These are phyloP conservation scores for Phytophthora uliginosa DNA, from an alignment of 352 stramenopile genomes.

Conservation along the genomic window DNA sequence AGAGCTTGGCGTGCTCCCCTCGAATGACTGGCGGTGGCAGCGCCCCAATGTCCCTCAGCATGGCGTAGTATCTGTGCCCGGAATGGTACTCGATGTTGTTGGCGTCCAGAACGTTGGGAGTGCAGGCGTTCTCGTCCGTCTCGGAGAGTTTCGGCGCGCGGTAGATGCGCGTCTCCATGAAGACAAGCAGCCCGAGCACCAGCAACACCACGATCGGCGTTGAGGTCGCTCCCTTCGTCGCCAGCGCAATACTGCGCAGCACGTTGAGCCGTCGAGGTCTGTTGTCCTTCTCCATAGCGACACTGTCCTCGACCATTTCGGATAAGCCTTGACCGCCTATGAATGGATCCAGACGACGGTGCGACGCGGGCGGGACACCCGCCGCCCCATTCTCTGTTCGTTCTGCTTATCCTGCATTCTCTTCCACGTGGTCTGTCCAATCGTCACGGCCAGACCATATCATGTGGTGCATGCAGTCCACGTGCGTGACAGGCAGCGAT, in stretches of 20 bases:
- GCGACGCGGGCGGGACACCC: background rate
- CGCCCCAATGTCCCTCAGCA: background rate
- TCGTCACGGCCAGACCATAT: background rate
- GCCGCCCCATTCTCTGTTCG: background rate
- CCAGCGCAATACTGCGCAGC: background rate
- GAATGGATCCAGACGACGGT: background rate
- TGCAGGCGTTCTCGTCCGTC: background rate
- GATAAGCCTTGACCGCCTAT: background rate
- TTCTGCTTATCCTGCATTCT: background rate
- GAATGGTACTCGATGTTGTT: background rate
- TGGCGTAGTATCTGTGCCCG: background rate
- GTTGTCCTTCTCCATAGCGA: background rate
- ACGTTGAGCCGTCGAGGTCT: background rate
- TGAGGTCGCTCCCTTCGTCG: background rate
- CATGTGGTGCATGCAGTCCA: background rate
- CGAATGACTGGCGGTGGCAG: background rate
- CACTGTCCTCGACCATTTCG: background rate
- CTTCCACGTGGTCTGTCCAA: background rate
- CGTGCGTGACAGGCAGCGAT: too few species aligned
- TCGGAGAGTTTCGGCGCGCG: background rate
- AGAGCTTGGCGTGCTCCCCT: background rate
- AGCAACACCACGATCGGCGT: background rate
- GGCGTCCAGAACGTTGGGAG: background rate
- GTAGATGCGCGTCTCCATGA: background rate
- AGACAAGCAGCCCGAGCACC: background rate